phyloP scores from a whole-genome alignment of 2,329 filamentous ascomycete genomes.

The Clarireedia paspali region DNA sequence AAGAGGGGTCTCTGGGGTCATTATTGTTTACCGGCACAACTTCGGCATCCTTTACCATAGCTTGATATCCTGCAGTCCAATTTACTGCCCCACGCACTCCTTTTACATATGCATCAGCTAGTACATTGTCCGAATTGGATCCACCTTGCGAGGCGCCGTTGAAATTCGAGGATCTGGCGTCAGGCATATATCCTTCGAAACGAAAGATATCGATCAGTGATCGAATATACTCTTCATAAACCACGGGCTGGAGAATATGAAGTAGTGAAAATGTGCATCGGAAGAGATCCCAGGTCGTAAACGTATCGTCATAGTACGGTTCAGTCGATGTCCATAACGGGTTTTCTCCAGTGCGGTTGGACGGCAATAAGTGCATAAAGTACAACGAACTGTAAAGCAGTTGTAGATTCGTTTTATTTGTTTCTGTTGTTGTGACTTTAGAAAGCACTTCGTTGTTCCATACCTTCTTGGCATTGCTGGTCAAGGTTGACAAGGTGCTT shows the following conservation, averaged over 20 bases:
- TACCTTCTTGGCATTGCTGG: slow-evolving; percentile 38
- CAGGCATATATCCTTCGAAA: slow-evolving; percentile 56
- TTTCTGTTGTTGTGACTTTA: slow-evolving; percentile 54
- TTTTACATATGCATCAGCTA: slow-evolving; percentile 66
- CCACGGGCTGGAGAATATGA: slow-evolving; percentile 54
- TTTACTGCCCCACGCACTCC: slow-evolving; percentile 52
- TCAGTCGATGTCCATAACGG: slow-evolving; percentile 54
- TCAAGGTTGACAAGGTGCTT: slow-evolving; percentile 34
- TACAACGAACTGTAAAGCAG: slow-evolving; percentile 63
- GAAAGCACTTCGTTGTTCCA: slow-evolving; percentile 58
- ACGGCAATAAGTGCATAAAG: slow-evolving; percentile 35
- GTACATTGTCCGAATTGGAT: slow-evolving; percentile 62
- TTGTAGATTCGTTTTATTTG: slow-evolving; percentile 45
- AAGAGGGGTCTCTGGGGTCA: slow-evolving; percentile 43
- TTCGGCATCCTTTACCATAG: slow-evolving; percentile 61
- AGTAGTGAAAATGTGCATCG: slow-evolving; percentile 57
- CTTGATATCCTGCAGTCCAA: slow-evolving; percentile 53
- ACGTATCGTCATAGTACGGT: slow-evolving; percentile 64
- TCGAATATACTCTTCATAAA: slow-evolving; percentile 58
- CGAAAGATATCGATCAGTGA: slow-evolving; percentile 62
- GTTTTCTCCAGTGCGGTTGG: slow-evolving; percentile 64
- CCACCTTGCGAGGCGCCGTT: slow-evolving; percentile 64
- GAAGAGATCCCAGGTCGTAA: slow-evolving; percentile 58
- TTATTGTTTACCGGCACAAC: slow-evolving; percentile 50
- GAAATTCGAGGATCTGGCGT: slow-evolving; percentile 59